These are phyloP conservation scores for Eucommia ulmoides DNA, from an alignment of 257 asterid species.

Conservation along the genomic window DNA sequence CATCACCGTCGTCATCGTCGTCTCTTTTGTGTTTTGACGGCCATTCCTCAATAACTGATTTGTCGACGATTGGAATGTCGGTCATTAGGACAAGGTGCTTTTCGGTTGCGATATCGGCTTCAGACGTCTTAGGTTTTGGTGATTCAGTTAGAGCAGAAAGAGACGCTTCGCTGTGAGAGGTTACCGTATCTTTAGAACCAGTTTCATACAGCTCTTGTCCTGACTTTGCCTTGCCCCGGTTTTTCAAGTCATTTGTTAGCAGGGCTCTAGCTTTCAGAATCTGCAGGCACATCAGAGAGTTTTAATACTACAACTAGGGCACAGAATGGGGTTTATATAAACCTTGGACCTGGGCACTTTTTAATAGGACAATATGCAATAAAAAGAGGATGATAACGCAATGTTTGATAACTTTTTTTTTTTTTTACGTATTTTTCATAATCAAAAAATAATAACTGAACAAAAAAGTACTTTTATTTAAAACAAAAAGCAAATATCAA, in stretches of 20 bases:
- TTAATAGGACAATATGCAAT: no score
- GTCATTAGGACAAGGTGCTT: slow-evolving; percentile 25
- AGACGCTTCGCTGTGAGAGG: slow-evolving; percentile 27
- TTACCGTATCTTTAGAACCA: slow-evolving; percentile 14
- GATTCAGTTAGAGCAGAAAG: slow-evolving; percentile 51
- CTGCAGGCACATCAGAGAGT: slow-evolving; percentile 39
- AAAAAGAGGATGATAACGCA: no score
- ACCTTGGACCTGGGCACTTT: no score
- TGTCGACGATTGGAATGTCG: slow-evolving; percentile 27
- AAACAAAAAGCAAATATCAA: no score
- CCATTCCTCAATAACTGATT: slow-evolving; percentile 19
- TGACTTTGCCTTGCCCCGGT: slow-evolving; percentile 17
- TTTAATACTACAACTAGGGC: no score
- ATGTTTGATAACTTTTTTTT: no score
- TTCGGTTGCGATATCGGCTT: slow-evolving; percentile 23
- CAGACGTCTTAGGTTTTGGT: no score
- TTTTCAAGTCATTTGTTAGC: slow-evolving; percentile 43
- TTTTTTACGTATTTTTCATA: no score
- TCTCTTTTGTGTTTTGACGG: slow-evolving; percentile 14
- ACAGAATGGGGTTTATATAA: no score
- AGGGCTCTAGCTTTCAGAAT: slow-evolving; percentile 59
- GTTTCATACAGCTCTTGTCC: no score
- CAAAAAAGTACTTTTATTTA: no score
- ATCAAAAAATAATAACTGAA: no score
- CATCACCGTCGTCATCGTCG: slow-evolving; percentile 32